These are phyloP conservation scores for Dothistroma septosporum DNA, from an alignment of 2,329 filamentous ascomycete species.

Conservation along the genomic window DNA sequence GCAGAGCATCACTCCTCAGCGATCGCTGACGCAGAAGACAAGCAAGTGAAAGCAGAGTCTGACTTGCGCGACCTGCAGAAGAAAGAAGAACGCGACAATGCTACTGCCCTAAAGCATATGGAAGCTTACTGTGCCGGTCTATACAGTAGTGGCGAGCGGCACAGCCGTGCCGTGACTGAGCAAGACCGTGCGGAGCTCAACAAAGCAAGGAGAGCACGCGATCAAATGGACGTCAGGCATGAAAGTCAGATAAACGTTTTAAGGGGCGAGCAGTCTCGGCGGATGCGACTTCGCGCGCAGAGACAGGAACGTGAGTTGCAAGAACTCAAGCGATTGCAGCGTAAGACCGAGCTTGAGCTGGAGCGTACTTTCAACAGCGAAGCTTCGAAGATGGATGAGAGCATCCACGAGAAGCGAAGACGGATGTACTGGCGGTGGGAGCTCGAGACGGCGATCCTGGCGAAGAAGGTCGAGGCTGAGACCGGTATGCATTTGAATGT, in stretches of 20 bases:
- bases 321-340: constrained; percentile 34
- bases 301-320: constrained; percentile 41
- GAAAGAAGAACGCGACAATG: constrained; percentile 41
- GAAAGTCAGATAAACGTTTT: constrained; percentile 46
- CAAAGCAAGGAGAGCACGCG: constrained; percentile 37
- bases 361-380: constrained; percentile 31
- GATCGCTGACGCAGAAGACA: constrained; percentile 43
- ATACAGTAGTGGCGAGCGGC: constrained; percentile 29
- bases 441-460: constrained; percentile 39
- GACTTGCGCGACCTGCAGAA: constrained; percentile 41
- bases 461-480: constrained; percentile 27
- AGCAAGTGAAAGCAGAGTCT: constrained; percentile 42
- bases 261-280: constrained; percentile 42
- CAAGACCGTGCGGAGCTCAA: constrained; percentile 43
- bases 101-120: constrained; percentile 46
- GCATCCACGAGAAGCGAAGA: constrained; percentile 34
- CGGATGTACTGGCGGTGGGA: constrained; percentile 38
- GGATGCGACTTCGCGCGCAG: constrained; percentile 35
- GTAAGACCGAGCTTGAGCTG: constrained; percentile 34
- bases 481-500: constrained; percentile 6
- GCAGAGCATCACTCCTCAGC: constrained; percentile 37
- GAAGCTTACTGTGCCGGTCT: constrained; percentile 45
- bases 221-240: constrained; percentile 42
- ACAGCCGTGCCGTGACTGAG: constrained; percentile 40
- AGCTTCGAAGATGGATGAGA: constrained; percentile 17